phyloP scores from a whole-genome alignment of 2,329 filamentous ascomycete species.

The Teratosphaeria gauchensis region DNA sequence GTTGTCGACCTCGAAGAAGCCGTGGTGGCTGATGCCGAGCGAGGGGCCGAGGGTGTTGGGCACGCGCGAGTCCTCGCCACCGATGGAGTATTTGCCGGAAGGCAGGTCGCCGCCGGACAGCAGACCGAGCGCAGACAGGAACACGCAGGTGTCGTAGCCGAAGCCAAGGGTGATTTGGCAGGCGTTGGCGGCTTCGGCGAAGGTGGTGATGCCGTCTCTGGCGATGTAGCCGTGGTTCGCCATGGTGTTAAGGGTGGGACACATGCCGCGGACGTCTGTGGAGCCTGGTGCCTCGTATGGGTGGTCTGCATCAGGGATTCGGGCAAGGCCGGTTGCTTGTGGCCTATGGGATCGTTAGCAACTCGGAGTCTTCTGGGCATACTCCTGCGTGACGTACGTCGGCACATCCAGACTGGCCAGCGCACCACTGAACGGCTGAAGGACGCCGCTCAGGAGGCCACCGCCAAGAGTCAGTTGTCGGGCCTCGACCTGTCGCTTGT shows the following conservation, averaged over 20 bases:
- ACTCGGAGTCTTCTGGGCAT: not conserved
- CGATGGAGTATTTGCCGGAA: no score
- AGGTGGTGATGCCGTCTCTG: constrained; percentile 17
- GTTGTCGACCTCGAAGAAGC: constrained; percentile 20
- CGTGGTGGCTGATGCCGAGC: no score
- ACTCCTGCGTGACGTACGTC: constrained; percentile 4
- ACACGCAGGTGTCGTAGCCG: constrained; percentile 10
- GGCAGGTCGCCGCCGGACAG: no score
- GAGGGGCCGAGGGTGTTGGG: no score
- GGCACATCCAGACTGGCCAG: constrained; percentile 15
- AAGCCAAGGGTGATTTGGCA: constrained; percentile 19
- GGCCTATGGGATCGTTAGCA: constrained; percentile 5
- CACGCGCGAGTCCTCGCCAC: no score
- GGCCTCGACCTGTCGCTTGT: constrained; percentile 8
- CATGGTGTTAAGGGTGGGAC: constrained; percentile 9
- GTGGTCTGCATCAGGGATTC: constrained; percentile 19
- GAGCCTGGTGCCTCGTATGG: constrained; percentile 11
- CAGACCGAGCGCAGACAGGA: no score
- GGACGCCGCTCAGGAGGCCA: constrained; percentile 13
- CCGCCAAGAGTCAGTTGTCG: constrained; percentile 9
- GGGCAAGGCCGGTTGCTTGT: constrained; percentile 9
- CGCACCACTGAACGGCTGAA: constrained; percentile 18
- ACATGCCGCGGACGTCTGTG: constrained; percentile 18
- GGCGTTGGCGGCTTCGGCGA: constrained; percentile 21
- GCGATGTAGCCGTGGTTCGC: constrained; percentile 23